Conservation (phyloP, 805 yeast genomes). For the Kodamaea nitidulidarum region DNA sequence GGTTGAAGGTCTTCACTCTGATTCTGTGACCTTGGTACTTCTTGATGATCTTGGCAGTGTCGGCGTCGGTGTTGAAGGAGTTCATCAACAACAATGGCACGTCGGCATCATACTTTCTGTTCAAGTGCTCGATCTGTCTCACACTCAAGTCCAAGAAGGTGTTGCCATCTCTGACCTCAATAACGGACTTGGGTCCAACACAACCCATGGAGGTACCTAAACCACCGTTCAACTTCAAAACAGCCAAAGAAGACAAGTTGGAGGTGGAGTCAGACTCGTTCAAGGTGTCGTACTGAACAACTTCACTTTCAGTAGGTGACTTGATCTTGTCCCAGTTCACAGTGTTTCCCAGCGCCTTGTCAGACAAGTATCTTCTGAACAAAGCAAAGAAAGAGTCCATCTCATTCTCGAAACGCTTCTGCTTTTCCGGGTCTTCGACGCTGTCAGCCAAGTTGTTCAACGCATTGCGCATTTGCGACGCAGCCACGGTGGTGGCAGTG, state of each 20-base stretch:
- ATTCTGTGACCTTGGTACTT: constrained; percentile 96
- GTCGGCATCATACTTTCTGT: constrained; percentile 83
- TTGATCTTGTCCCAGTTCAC: constrained; percentile 94
- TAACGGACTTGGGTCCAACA: constrained; percentile 97
- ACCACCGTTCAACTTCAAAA: constrained; percentile 95
- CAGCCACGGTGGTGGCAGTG: constrained; percentile 91
- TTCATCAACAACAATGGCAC: constrained; percentile 97
- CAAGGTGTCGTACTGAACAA: constrained; percentile 67
- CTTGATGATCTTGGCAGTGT: constrained; percentile 91
- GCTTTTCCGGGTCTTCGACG: constrained; percentile 49
- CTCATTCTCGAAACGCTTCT: constrained; percentile 71
- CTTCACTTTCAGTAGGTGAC: constrained; percentile 87
- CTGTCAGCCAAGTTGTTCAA: constrained; percentile 85
- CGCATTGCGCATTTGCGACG: constrained; percentile 96
- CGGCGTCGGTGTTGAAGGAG: constrained; percentile 95
- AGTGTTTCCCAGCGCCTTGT: constrained; percentile 80
- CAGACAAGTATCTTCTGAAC: constrained; percentile 86
- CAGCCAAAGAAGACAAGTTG: constrained; percentile 81
- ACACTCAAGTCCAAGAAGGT: constrained; percentile 93
- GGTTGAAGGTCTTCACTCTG: constrained; percentile 92
- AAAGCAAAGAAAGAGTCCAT: constrained; percentile 93
- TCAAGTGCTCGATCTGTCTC: constrained; percentile 93
- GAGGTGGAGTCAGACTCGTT: constrained; percentile 25
- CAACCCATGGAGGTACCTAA: constrained; percentile 99
- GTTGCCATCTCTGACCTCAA: constrained; percentile 98